A percentile compares a stretch with the other conserved stretches of the same genome.
phyloP scores from a whole-genome alignment of 805 yeast genomes.

The Yarrowia bubula region DNA sequence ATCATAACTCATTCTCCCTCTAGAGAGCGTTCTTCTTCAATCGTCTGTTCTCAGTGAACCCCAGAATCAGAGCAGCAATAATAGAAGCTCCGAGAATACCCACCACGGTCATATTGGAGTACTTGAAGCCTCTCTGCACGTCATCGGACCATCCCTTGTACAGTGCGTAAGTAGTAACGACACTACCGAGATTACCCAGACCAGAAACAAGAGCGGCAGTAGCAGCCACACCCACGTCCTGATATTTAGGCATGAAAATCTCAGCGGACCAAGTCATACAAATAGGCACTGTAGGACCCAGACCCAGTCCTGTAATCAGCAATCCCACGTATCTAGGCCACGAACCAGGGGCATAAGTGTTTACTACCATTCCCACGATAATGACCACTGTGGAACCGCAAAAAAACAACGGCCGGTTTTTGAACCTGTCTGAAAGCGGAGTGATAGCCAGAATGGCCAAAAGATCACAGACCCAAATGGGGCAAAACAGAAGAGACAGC shows the following conservation, averaged over 20 bases:
- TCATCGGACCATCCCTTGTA: conserved; percentile 88
- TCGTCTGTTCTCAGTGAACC: not conserved
- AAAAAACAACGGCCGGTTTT: conserved; percentile 61
- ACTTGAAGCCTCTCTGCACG: conserved; percentile 53
- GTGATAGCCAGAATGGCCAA: conserved; percentile 72
- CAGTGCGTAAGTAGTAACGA: conserved; percentile 79
- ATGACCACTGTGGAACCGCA: conserved; percentile 61
- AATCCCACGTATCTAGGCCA: conserved; percentile 83
- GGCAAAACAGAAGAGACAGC: conserved; percentile 76
- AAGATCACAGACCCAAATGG: conserved; percentile 85
- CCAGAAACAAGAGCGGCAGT: conserved; percentile 83
- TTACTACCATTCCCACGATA: conserved; percentile 69
- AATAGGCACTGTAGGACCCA: conserved; percentile 89
- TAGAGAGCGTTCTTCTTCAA: not conserved
- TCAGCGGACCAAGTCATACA: conserved; percentile 82
- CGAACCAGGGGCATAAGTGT: conserved; percentile 67
- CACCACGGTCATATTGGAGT: conserved; percentile 83
- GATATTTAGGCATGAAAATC: conserved; percentile 65
- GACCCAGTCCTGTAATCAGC: conserved; percentile 77
- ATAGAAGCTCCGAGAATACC: conserved; percentile 74
- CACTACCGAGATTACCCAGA: conserved; percentile 82
- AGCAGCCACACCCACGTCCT: conserved; percentile 83
- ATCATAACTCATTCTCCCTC: too few species aligned
- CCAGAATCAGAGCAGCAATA: conserved; percentile 45
- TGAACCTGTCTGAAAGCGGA: conserved; percentile 72